Evolutionary conservation across 108 stramenopile species (phyloP).

Genomic region (Cylindrotheca closterium): DNA sequence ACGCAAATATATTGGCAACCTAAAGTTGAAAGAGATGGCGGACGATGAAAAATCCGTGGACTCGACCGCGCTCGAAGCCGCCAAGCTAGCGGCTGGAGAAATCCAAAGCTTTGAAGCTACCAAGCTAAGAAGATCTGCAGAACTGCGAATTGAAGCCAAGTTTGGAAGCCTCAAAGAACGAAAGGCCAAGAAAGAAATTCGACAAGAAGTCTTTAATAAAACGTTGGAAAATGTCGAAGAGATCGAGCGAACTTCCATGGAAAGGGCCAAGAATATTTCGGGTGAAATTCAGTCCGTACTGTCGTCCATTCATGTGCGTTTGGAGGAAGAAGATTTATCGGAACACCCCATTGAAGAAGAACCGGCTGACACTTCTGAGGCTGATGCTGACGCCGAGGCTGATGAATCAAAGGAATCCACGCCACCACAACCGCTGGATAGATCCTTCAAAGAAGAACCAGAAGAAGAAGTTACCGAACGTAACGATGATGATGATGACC

Average conservation of each 20-base stretch:
- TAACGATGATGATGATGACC: no score
- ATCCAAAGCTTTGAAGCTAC: neutral
- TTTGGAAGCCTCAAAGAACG: neutral
- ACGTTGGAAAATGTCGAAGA: neutral
- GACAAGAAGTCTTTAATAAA: neutral
- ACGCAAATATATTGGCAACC: neutral
- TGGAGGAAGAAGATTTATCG: neutral
- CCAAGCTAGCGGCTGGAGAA: neutral
- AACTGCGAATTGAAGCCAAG: neutral
- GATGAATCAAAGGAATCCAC: neutral
- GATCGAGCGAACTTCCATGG: neutral
- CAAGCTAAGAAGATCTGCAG: neutral
- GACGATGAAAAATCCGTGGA: neutral
- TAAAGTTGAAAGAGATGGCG: neutral
- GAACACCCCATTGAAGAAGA: neutral
- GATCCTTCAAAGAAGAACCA: neutral
- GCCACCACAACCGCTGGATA: no score
- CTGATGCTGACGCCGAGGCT: neutral
- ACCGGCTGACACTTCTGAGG: neutral
- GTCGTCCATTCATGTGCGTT: neutral
- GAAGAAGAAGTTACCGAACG: neutral
- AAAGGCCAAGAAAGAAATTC: neutral
- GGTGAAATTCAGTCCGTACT: neutral
- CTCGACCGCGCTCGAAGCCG: neutral
- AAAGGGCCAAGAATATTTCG: neutral